Evolutionary conservation across 2,329 filamentous ascomycete genomes (phyloP), one percentile per base, ranked within the genome.

Genomic region (Aspergillus sojae): DNA sequence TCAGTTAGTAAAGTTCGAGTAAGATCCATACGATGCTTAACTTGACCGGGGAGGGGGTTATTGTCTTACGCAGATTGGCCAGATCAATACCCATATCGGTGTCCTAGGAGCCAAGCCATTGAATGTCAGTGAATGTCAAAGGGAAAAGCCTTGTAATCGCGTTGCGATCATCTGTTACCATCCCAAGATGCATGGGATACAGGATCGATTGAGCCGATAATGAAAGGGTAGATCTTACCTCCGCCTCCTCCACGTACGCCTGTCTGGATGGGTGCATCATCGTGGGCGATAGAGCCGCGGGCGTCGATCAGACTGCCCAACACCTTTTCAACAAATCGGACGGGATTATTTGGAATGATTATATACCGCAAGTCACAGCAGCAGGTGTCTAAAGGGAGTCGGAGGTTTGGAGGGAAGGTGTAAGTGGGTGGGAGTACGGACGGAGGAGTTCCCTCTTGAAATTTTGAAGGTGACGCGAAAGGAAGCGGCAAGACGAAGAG

Each of bases 241-340:
- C 86, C 59, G 84, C 79, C 75, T 97, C 94, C 84, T 98, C 94
- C 68, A 98, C 93, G 79, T 96, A 97, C 48, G 94, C 94, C 80
- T 94, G 91, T 69, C 95, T 88, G 77, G 94, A 89, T 63, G 94
- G 94, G 83, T 97, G 94, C 82, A 96, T 85, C 77, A 81, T 85
- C 75, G 74, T 79, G 71, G 66, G 63, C 60, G 57, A 16, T 28
- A 43, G 58, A 62, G 46, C 19, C 21, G 55, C 39, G 50, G 50
- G 39, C 21, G 52, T 46, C 23, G 34, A 41, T 34, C 55, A 61
- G 32, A 34, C 45, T 26, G 7, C 52, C 32, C 52, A 55, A 19
- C 34, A 39, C 52, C 48, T 30, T 34, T 32, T 62, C 48, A 55
- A 56, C 26, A 26, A 43, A n/a, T 28, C 19, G 19, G 53, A 10